These are phyloP conservation scores for Cubamyces lactineus DNA, from an alignment of 768 basidiomycete species.

Conservation along the genomic window DNA sequence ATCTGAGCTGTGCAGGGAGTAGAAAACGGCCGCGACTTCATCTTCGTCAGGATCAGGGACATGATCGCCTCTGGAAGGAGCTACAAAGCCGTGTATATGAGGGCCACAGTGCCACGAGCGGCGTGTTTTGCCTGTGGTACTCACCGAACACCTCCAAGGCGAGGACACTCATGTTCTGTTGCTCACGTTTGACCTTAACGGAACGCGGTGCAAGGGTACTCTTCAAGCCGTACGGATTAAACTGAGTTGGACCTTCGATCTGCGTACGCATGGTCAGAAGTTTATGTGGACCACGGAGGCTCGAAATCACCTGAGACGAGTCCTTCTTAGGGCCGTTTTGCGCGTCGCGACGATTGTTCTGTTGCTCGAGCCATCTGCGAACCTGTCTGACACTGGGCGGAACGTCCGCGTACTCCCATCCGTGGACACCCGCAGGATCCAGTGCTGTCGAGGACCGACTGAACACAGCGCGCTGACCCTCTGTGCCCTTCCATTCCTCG, in stretches of 20 bases:
- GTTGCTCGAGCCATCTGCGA: constrained; percentile 53
- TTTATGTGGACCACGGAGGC: background rate
- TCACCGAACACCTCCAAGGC: constrained; percentile 86
- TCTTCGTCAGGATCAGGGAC: constrained; percentile 71
- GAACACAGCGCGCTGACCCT: background rate
- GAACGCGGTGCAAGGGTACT: constrained; percentile 52
- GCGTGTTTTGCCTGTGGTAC: constrained; percentile 27
- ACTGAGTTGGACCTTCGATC: constrained; percentile 79
- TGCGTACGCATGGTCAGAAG: constrained; percentile 29
- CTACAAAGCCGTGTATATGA: constrained; percentile 39
- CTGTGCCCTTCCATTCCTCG: constrained; percentile 54
- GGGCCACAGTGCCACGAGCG: background rate
- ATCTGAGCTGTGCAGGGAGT: constrained; percentile 62
- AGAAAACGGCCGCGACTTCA: constrained; percentile 71
- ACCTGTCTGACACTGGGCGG: constrained; percentile 67
- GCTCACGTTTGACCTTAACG: constrained; percentile 52
- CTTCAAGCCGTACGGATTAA: constrained; percentile 68
- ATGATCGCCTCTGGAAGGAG: constrained; percentile 57
- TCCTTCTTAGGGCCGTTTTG: constrained; percentile 28
- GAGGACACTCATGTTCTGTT: constrained; percentile 76
- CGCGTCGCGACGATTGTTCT: constrained; percentile 23
- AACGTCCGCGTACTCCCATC: constrained; percentile 80
- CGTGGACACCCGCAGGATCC: constrained; percentile 45
- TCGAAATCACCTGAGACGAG: constrained; percentile 55
- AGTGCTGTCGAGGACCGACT: background rate